A percentile compares a stretch with the other conserved stretches of the same genome.
phyloP scores from a whole-genome alignment of 2,329 filamentous ascomycete species.

The Monosporascus sp. region DNA sequence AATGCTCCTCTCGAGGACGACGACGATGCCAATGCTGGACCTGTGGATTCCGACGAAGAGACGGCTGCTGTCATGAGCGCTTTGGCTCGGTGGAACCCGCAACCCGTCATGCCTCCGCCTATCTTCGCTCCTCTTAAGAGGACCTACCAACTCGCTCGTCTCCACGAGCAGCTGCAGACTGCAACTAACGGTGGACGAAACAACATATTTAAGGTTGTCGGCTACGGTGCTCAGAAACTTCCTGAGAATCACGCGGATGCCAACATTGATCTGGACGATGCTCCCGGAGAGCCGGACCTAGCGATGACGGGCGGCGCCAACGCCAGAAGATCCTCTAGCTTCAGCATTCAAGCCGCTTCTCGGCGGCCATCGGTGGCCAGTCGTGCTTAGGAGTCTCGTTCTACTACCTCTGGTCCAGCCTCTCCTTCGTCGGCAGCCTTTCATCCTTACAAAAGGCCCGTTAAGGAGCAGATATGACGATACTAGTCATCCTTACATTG shows the following conservation, averaged over 20 bases:
- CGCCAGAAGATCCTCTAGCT: slow-evolving; percentile 39
- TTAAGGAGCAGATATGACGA: background rate
- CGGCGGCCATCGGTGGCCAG: slow-evolving; percentile 43
- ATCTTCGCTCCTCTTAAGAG: slow-evolving; percentile 56
- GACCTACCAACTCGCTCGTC: slow-evolving; percentile 56
- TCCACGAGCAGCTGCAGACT: slow-evolving; percentile 61
- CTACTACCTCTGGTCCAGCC: background rate
- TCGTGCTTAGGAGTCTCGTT: slow-evolving; percentile 32
- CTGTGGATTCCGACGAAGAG: slow-evolving; percentile 93
- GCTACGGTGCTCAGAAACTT: slow-evolving; percentile 50
- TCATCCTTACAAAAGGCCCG: background rate
- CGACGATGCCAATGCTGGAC: slow-evolving; percentile 70
- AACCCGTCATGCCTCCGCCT: slow-evolving; percentile 67
- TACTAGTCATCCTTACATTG: background rate
- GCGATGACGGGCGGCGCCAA: slow-evolving; percentile 32
- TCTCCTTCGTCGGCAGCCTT: background rate
- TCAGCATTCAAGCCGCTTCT: slow-evolving; percentile 37
- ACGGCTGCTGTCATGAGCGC: slow-evolving; percentile 83
- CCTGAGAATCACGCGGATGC: slow-evolving; percentile 43
- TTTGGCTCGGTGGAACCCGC: slow-evolving; percentile 68
- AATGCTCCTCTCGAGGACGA: slow-evolving; percentile 87
- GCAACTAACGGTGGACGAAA: slow-evolving; percentile 61
- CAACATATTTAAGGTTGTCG: slow-evolving; percentile 59
- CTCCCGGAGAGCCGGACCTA: slow-evolving; percentile 52
- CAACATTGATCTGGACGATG: slow-evolving; percentile 45